These are phyloP conservation scores for Thalassiosira exigua DNA, from an alignment of 352 stramenopile genomes.

Conservation along the genomic window DNA sequence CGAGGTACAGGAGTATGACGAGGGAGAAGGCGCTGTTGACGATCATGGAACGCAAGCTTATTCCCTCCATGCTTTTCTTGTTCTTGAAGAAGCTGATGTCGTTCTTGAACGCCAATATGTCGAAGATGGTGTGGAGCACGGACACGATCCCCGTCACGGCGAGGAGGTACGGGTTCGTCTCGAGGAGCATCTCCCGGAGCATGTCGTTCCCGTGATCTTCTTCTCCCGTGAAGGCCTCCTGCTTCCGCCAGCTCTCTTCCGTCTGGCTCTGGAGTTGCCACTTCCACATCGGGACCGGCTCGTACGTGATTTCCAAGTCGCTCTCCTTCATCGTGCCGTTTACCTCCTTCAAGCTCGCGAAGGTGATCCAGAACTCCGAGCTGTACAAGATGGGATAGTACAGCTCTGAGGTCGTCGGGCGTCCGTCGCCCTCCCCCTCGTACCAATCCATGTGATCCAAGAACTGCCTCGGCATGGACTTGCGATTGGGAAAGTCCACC, in stretches of 20 bases:
- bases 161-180: conserved; percentile 95
- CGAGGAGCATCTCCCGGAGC: conserved; percentile 89
- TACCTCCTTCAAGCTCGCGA: conserved; percentile 88
- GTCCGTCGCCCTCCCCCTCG: conserved; percentile 10
- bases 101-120: conserved; percentile 98
- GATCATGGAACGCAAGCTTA: conserved; percentile 92
- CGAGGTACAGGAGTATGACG: conserved; percentile 95
- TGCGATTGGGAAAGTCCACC: conserved; percentile 33
- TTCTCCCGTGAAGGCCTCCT: conserved; percentile 86
- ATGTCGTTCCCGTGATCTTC: conserved; percentile 92
- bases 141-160: conserved; percentile 92
- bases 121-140: conserved; percentile 96
- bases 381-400: conserved; percentile 91
- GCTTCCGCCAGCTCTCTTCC: conserved; percentile 90
- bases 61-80: conserved; percentile 93
- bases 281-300: conserved; percentile 87
- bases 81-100: conserved; percentile 98
- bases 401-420: background rate
- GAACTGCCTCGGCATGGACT: conserved; percentile 48
- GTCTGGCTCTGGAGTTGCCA: conserved; percentile 93
- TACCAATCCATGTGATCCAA: conserved; percentile 62
- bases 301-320: conserved; percentile 89
- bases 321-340: conserved; percentile 89
- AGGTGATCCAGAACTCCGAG: conserved; percentile 94
- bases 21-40: conserved; percentile 96